These are phyloP conservation scores for Dacryopinax primogenitus DNA, from an alignment of 768 basidiomycete genomes.

Conservation along the genomic window DNA sequence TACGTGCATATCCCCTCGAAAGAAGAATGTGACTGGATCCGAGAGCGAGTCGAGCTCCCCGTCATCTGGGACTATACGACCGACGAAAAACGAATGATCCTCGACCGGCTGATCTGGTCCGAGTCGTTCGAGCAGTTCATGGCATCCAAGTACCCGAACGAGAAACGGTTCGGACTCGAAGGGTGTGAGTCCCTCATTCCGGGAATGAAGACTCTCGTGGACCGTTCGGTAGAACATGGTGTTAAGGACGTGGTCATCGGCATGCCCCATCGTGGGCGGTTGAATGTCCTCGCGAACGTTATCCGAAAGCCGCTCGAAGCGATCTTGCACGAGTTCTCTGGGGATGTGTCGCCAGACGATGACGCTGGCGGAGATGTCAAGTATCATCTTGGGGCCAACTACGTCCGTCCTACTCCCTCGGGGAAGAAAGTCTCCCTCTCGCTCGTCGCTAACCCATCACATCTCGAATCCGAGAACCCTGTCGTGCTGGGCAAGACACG, in stretches of 20 bases:
- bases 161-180: conserved; percentile 98
- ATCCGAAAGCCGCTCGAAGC: conserved; percentile 97
- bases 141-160: conserved; percentile 95
- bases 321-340: conserved; percentile 92
- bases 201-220: conserved; percentile 99
- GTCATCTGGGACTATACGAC: conserved; percentile 95
- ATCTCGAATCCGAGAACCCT: conserved; percentile 92
- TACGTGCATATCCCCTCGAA: conserved; percentile 96
- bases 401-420: conserved; percentile 91
- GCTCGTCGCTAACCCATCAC: conserved; percentile 96
- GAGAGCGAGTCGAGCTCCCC: conserved; percentile 88
- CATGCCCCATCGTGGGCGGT: conserved; percentile 97
- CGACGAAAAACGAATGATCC: conserved; percentile 97
- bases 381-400: conserved; percentile 98
- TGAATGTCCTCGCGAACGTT: conserved; percentile 96
- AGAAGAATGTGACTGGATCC: conserved; percentile 98
- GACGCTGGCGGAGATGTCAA: conserved; percentile 95
- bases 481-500: conserved; percentile 98
- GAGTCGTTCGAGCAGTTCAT: conserved; percentile 99
- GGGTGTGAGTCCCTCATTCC: conserved; percentile 96
- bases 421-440: conserved; percentile 97
- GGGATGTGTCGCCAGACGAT: conserved; percentile 50
- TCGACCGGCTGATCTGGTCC: conserved; percentile 98
- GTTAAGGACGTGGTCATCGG: conserved; percentile 94
- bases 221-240: conserved; percentile 91